Percentiles rank a stretch among this genome's conserved stretches.
These are phyloP conservation scores for Bisporella sp. DNA, from an alignment of 2,329 filamentous ascomycete species.

Conservation along the genomic window DNA sequence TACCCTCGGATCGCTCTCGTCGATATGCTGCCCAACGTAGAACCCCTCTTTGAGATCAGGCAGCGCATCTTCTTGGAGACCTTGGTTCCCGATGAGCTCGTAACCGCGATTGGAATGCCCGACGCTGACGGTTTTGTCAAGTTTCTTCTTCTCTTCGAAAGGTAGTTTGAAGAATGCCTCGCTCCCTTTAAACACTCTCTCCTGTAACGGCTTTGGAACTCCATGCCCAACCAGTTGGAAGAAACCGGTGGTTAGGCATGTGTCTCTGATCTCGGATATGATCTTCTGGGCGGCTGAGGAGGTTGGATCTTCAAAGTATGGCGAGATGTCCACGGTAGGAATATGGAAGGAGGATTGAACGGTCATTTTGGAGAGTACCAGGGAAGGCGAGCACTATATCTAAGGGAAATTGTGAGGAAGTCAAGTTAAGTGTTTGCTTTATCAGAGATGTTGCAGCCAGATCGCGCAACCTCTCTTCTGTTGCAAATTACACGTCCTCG, in stretches of 20 bases:
- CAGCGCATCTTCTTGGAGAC: conserved; percentile 34
- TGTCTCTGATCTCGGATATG: conserved; percentile 31
- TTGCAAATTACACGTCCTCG: too few species aligned
- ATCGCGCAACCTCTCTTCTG: too few species aligned
- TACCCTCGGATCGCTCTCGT: conserved; percentile 30
- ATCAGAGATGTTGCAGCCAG: too few species aligned
- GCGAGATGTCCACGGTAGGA: conserved; percentile 1
- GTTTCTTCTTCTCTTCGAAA: conserved; percentile 34
- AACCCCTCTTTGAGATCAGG: conserved; percentile 42
- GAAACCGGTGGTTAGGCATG: conserved; percentile 40
- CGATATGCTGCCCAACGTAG: conserved; percentile 35
- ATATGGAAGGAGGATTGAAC: not conserved
- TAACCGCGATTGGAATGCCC: conserved; percentile 40
- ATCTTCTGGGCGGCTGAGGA: conserved; percentile 11
- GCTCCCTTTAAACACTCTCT: conserved; percentile 31
- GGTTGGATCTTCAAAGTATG: conserved; percentile 2
- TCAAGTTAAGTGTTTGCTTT: too few species aligned
- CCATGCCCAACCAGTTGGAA: conserved; percentile 43
- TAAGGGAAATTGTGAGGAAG: too few species aligned
- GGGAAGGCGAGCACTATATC: too few species aligned
- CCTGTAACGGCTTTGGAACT: conserved; percentile 32
- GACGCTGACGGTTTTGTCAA: conserved; percentile 21
- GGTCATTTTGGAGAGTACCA: not conserved
- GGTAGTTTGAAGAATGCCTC: conserved; percentile 40
- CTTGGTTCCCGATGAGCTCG: conserved; percentile 39